phyloP scores from a whole-genome alignment of 2,329 filamentous ascomycete species.

The Diaporthe batatas region DNA sequence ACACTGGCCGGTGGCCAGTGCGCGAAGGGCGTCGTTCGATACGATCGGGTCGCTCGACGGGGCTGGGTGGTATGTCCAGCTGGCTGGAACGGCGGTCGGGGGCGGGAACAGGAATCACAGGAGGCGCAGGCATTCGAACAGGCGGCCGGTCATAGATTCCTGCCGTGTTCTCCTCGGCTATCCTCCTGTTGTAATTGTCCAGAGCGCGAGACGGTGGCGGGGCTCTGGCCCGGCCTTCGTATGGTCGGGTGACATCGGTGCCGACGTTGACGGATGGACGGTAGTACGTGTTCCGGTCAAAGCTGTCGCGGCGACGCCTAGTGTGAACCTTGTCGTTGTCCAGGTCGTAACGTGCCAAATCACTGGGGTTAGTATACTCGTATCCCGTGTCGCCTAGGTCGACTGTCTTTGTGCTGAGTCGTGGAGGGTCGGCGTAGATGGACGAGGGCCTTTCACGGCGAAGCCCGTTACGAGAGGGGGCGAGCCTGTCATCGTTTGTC shows the following conservation, averaged over 20 bases:
- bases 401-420: conserved; percentile 58
- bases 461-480: conserved; percentile 57
- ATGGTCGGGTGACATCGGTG: conserved; percentile 60
- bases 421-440: conserved; percentile 59
- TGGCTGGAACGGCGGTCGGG: conserved; percentile 51
- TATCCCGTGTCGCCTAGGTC: conserved; percentile 72
- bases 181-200: conserved; percentile 72
- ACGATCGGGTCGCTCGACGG: conserved; percentile 50
- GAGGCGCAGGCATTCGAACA: conserved; percentile 61
- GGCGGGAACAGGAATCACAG: conserved; percentile 55
- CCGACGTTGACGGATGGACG: conserved; percentile 67
- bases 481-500: conserved; percentile 58
- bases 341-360: conserved; percentile 72
- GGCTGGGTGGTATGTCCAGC: conserved; percentile 53
- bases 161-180: conserved; percentile 50
- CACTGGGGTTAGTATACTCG: conserved; percentile 74
- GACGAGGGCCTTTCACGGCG: conserved; percentile 62
- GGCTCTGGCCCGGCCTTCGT: conserved; percentile 58
- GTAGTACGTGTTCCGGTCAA: conserved; percentile 65
- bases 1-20: conserved; percentile 58
- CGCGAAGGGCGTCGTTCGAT: conserved; percentile 52
- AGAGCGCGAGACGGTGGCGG: conserved; percentile 79
- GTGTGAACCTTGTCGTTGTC: conserved; percentile 62
- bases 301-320: conserved; percentile 64
- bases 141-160: conserved; percentile 62